These are phyloP conservation scores for Thielaviopsis musarum DNA, from an alignment of 2,329 filamentous ascomycete species.

Conservation along the genomic window DNA sequence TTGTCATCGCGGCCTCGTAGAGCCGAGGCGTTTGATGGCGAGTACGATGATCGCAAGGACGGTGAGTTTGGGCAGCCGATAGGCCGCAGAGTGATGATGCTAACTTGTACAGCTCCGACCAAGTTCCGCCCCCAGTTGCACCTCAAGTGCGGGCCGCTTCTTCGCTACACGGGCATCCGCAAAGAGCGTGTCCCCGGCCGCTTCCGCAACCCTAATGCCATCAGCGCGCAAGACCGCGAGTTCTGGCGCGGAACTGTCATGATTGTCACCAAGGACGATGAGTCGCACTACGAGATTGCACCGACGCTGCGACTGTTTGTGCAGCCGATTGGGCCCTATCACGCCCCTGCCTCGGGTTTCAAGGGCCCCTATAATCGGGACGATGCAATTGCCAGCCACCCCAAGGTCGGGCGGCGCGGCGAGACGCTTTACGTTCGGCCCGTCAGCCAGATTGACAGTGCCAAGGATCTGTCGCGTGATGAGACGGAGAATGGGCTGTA, in stretches of 20 bases:
- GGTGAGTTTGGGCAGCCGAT: slow-evolving; percentile 23
- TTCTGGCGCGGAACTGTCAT: slow-evolving; percentile 88
- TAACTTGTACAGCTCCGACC: slow-evolving; percentile 33
- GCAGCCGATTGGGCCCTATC: slow-evolving; percentile 64
- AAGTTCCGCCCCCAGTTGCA: slow-evolving; percentile 71
- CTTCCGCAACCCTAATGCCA: slow-evolving; percentile 18
- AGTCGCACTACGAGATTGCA: slow-evolving; percentile 64
- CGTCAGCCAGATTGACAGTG: slow-evolving; percentile 70
- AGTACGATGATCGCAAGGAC: slow-evolving; percentile 43
- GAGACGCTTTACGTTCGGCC: slow-evolving; percentile 78
- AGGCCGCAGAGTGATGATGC: neutral
- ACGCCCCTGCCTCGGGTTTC: slow-evolving; percentile 31
- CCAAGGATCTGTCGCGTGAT: slow-evolving; percentile 57
- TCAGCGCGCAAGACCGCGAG: slow-evolving; percentile 38
- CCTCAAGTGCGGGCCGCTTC: slow-evolving; percentile 75
- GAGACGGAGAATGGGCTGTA: slow-evolving; percentile 76
- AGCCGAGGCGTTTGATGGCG: slow-evolving; percentile 48
- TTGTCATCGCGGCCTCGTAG: slow-evolving; percentile 33
- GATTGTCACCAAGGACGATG: slow-evolving; percentile 79
- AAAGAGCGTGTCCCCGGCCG: slow-evolving; percentile 35
- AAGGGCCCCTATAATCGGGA: slow-evolving; percentile 63
- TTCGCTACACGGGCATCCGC: slow-evolving; percentile 77
- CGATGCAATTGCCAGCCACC: slow-evolving; percentile 75
- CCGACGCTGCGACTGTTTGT: slow-evolving; percentile 73
- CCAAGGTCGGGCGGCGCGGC: slow-evolving; percentile 70